Conservation (phyloP, 129 eudicot genomes). For the Sambucus nigra region DNA sequence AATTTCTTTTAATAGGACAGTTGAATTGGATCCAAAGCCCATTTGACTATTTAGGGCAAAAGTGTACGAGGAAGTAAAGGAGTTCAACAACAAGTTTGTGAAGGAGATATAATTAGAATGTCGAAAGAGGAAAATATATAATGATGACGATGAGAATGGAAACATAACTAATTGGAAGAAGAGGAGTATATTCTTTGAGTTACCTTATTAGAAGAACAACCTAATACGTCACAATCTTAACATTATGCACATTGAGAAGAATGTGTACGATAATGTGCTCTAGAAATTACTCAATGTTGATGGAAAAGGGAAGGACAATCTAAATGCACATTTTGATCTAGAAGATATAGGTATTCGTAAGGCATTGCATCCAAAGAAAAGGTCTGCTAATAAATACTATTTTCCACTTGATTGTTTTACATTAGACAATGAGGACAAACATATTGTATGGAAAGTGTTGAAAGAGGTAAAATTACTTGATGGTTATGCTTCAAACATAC, state of each 20-base stretch:
- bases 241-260: conserved; percentile 16
- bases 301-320: conserved; percentile 6
- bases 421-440: conserved; percentile 8
- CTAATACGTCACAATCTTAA: conserved; percentile 10
- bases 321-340: conserved; percentile 11
- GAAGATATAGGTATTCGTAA: too few species aligned
- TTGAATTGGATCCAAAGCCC: background rate
- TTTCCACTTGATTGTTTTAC: conserved; percentile 3
- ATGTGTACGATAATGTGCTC: conserved; percentile 1
- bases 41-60: background rate
- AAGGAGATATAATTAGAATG: background rate
- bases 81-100: background rate
- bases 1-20: background rate
- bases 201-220: conserved; percentile 12
- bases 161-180: background rate
- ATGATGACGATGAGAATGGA: background rate
- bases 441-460: conserved; percentile 1
- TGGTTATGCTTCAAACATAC: conserved; percentile 19
- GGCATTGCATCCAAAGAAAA: conserved; percentile 2
- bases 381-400: background rate
- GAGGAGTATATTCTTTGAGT: too few species aligned
- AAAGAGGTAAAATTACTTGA: conserved; percentile 10
- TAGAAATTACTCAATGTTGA: background rate
- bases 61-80: background rate
- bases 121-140: background rate